Evolutionary conservation across 805 yeast species (phyloP).

Genomic region (Metschnikowia hibisci): DNA sequence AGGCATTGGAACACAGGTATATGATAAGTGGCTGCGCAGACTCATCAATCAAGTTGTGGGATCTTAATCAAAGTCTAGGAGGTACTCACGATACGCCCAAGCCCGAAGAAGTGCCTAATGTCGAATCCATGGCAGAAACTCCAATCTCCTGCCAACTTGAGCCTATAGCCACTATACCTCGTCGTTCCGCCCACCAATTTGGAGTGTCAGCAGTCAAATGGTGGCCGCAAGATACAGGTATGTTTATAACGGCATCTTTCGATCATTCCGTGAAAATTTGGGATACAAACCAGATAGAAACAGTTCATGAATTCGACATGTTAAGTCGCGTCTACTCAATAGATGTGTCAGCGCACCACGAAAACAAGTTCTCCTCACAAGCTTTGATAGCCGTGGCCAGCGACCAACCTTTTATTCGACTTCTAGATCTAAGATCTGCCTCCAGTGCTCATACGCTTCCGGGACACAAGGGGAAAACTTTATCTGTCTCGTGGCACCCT

Average conservation of each 20-base stretch:
- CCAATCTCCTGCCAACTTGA: neutral
- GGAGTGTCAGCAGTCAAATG: conserved; percentile 74
- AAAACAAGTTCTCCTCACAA: conserved; percentile 21
- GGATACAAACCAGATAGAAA: conserved; percentile 68
- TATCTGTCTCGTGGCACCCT: conserved; percentile 75
- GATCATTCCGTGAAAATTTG: conserved; percentile 75
- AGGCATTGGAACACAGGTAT: conserved; percentile 40
- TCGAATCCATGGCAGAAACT: neutral
- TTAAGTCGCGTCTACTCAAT: conserved; percentile 62
- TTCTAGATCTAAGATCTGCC: conserved; percentile 70
- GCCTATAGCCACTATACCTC: conserved; percentile 33
- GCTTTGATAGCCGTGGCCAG: conserved; percentile 67
- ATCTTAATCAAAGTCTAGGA: conserved; percentile 25
- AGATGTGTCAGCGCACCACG: conserved; percentile 43
- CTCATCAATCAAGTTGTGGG: conserved; percentile 66
- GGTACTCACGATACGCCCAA: neutral
- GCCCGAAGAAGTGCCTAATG: neutral
- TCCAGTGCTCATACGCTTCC: conserved; percentile 67
- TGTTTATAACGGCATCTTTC: conserved; percentile 79
- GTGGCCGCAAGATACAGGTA: conserved; percentile 89
- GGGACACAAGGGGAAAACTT: conserved; percentile 56
- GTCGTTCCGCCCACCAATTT: conserved; percentile 51
- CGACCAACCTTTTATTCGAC: conserved; percentile 64
- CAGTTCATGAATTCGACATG: conserved; percentile 63
- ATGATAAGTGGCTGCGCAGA: conserved; percentile 74